phyloP scores from a whole-genome alignment of 805 yeast species.

The Debaryomyces prosopidis region DNA sequence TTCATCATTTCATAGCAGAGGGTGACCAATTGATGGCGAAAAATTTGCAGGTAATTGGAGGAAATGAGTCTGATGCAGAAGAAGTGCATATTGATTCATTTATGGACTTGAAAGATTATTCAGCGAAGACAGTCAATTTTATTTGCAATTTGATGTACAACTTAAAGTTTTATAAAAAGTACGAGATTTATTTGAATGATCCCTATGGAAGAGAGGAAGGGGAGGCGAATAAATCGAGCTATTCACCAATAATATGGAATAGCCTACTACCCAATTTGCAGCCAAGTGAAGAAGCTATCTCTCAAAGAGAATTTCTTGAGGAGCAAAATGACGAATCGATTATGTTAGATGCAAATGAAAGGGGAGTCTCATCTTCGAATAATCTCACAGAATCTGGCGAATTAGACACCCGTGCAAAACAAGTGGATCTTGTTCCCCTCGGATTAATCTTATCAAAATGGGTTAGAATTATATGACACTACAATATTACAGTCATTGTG shows the following conservation, averaged over 20 bases:
- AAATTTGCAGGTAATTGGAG: not conserved
- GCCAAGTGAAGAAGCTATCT: not conserved
- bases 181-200: slow-evolving; percentile 5
- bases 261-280: slow-evolving; percentile 3
- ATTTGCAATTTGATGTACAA: slow-evolving; percentile 9
- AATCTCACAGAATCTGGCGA: not conserved
- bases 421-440: slow-evolving; percentile 2
- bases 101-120: slow-evolving; percentile 4
- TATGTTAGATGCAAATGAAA: no score
- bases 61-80: not conserved
- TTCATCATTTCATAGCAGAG: slow-evolving; percentile 2
- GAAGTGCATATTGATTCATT: not conserved
- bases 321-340: no score
- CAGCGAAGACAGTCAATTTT: slow-evolving; percentile 8
- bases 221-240: not conserved
- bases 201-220: not conserved
- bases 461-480: slow-evolving; percentile 4
- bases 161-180: slow-evolving; percentile 3
- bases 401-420: not conserved
- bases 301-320: no score
- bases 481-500: not conserved
- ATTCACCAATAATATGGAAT: slow-evolving; percentile 3
- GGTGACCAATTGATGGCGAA: not conserved
- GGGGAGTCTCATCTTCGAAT: no score
- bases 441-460: slow-evolving; percentile 15